phyloP scores from a whole-genome alignment of 2,329 filamentous ascomycete genomes.

The Colletotrichum simmondsii region DNA sequence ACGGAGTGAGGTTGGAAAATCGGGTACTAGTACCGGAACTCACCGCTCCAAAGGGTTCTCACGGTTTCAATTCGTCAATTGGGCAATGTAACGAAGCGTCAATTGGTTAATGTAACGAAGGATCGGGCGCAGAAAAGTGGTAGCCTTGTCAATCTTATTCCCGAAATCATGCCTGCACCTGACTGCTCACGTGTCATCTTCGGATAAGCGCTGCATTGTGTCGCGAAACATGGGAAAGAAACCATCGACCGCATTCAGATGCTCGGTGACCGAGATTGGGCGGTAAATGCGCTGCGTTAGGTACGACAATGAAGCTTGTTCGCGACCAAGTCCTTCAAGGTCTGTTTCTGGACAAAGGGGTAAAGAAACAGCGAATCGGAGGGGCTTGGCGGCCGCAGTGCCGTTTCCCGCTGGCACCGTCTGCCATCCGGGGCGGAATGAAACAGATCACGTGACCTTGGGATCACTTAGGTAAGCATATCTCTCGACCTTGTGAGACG shows the following conservation, averaged over 20 bases:
- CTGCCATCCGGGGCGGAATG: neutral
- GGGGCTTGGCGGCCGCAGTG: neutral
- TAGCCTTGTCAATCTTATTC: slow-evolving; percentile 7
- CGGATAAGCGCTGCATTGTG: neutral
- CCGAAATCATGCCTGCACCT: slow-evolving; percentile 14
- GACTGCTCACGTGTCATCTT: slow-evolving; percentile 28
- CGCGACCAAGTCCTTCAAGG: neutral
- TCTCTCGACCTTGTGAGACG: too few species aligned
- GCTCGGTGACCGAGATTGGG: neutral
- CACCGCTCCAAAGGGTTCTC: slow-evolving; percentile 16
- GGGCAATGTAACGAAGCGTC: neutral
- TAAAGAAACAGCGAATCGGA: neutral
- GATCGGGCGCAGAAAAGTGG: neutral
- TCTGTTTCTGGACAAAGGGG: slow-evolving; percentile 3
- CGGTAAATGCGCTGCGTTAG: neutral
- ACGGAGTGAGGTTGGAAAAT: neutral
- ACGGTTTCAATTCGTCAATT: slow-evolving; percentile 7
- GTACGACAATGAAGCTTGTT: neutral
- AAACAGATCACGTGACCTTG: rapidly evolving
- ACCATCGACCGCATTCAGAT: slow-evolving; percentile 12
- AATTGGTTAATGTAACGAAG: neutral
- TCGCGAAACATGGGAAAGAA: neutral
- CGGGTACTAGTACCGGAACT: slow-evolving; percentile 8
- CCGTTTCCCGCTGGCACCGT: neutral
- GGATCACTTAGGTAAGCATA: too few species aligned